Evolutionary conservation across 352 stramenopile species (phyloP), one percentile per base, ranked within the genome.

Genomic region (Pythium insidiosum): DNA sequence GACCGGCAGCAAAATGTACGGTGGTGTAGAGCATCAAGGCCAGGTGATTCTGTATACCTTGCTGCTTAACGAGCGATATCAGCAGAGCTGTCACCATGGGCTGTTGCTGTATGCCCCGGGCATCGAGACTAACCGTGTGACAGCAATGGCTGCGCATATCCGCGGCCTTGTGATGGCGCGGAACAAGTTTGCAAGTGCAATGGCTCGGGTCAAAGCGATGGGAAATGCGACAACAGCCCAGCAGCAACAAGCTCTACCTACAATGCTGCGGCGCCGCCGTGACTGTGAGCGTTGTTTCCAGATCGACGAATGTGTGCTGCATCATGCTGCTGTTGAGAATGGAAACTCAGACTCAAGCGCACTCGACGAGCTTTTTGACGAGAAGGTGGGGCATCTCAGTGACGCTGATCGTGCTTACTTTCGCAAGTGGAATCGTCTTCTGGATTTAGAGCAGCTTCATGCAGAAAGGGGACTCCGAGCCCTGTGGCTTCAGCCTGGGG

Each of bases 11-110:
- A 83, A 86, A 43, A 49, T 49, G 28, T 84, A 77, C 35, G 47
- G 46, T 13, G 55, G 60, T 6, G 52, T 67, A 6, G 66, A 90
- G 20, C 77, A 93, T 42, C 63, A 79, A 34, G 84, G 75, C 10
- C 85, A 96, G 77, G 82, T 96, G 12, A 89, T 95, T 25, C 39
- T 95, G 29, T 95, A 96, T 37, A 94, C 77, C 5, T 52, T 96
- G 19, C 53, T 96, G 24, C 47, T 89, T 9, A 79, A 73, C 19
- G 76, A 92, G 42, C 80, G 83, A 2, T 95, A 94, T 58, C 63
- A 52, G 15, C 73, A 76, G 46, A 42, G 35, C 6, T 79, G 70
- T 19, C 61, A 72, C 29, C 58, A 89, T 19, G 79, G 73, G 9
- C 52, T 91, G 24, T 59, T 91, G 3, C 62, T 92, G 41, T 91